Evolutionary conservation across 2,329 filamentous ascomycete genomes (phyloP), one percentile per base, ranked within the genome.

Genomic region (Truncatella angustata): DNA sequence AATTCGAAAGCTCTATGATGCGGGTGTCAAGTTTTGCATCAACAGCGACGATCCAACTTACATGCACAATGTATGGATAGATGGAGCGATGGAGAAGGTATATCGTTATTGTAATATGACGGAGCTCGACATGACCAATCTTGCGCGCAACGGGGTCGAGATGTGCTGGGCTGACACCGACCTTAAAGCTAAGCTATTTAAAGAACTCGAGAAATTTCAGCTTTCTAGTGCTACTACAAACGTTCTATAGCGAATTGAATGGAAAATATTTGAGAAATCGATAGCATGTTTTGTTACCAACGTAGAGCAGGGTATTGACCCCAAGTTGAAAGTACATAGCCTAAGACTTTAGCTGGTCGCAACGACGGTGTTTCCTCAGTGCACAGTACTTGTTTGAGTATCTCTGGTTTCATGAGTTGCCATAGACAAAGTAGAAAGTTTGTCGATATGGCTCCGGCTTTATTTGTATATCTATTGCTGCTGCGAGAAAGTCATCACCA

Each of bases 41-140:
- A 74, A 74, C 50, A 75, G 73, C 49, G 76, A 78, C 56, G 75
- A 78, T 54, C 76, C 75, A 11, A 72, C 73, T 3, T 76, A 77
- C 49, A 74, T 79, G 66, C 72, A 78, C 52, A 68, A 79, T 52
- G 72, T 74, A 32, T 80, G 75, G 76, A 63, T 79, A 23, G 63
- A 73, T 53, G 72, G 75, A 10, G 77, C 77, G 49, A 62, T 79
- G 66, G 64, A 73, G 46, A 69, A 78, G 58, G 66, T 69, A 5
- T 71, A 71, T 49, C 66, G 63, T 4, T 71, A 73, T 44, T 75
- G 75, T 51, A 54, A 52, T 0, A 66, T 80, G 18, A 66, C 56
- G 1, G 68, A 74, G 49, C 35, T 16, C 1, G 74, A 79, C 1
- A 74, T 80, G 65, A 63, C 73, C 0, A 56, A 59, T 23, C 57